Base-by-base conservation (phyloP, 2,329 filamentous ascomycete genomes). In the Cadophora malorum region DNA sequence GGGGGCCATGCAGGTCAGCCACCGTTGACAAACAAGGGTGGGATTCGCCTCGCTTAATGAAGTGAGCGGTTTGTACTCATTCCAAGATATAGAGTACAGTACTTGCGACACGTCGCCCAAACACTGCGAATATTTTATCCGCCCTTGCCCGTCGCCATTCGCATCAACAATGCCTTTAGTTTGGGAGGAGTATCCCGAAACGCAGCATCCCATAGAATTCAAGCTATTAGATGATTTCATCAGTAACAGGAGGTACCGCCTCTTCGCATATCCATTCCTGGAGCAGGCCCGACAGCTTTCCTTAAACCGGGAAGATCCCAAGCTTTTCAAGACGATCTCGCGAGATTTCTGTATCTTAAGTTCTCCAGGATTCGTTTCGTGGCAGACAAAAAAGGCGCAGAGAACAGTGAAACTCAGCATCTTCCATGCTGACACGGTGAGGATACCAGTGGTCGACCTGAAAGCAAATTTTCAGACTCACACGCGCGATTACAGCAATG, bases 1-100 rank as follows among this genome's bases (percentile, higher is more conserved):
- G 49, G 49, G 23, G 49, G 47, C 47, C 21, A 52, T 52, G 49
- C 49, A 52, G 23, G 49, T 52, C 49, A 52, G 49, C 49, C 49
- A 28, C 28, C 9, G 10, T 28, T 4, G n/a, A n/a, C 33, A 52
- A 12, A 28, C 49, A 28, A 23, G 49, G 49, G 21, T 23, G 6
- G 49, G 49, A 52, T 52, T 52, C 49, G 49, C 9, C 21, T 52
- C 49, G 49, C 49, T 52, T 28, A 52, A 52, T 23, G 21, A 52
- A 5, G 5, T 4, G 9, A 4, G 21, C 21, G 23, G 21, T 52
- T 52, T 25, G 10, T 52, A n/a, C n/a, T 50, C 47, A 50, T 12
- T 23, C 28, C 23, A 12, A 28, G 49, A n/a, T n/a, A n/a, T n/a
- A n/a, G n/a, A n/a, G n/a, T n/a, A n/a, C 21, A 3, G 23, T 8